These are phyloP conservation scores for Sphaerobolus stellatus DNA, from an alignment of 1,284 basidiomycete genomes.

Conservation along the genomic window DNA sequence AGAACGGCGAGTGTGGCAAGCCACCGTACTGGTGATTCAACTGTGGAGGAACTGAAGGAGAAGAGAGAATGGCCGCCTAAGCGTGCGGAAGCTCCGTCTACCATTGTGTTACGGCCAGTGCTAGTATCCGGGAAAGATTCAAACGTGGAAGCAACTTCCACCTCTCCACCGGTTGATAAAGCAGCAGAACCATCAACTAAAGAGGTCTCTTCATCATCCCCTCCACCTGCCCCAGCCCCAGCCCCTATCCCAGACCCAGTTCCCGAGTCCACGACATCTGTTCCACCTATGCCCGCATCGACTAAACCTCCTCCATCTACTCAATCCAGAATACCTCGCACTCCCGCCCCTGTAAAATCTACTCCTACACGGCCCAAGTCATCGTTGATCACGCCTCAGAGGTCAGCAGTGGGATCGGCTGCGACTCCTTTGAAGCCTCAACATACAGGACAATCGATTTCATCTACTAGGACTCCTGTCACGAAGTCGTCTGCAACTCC, in stretches of 20 bases:
- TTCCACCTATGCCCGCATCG: not conserved
- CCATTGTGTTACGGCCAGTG: constrained; percentile 23
- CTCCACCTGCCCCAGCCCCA: constrained; percentile 2
- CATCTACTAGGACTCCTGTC: constrained; percentile 32
- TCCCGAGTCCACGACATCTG: not conserved
- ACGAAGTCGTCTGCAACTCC: constrained; percentile 32
- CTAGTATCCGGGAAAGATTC: constrained; percentile 5
- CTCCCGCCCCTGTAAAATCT: constrained; percentile 26
- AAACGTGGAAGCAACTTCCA: not conserved
- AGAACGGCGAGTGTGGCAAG: constrained; percentile 55
- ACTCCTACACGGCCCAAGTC: constrained; percentile 3
- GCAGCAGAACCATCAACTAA: not conserved
- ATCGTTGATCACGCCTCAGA: constrained; percentile 18
- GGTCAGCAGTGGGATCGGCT: constrained; percentile 22
- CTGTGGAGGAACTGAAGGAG: constrained; percentile 63
- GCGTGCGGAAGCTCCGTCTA: constrained; percentile 31
- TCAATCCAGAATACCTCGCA: constrained; percentile 10
- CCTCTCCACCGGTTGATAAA: constrained; percentile 2
- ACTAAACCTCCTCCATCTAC: constrained; percentile 1
- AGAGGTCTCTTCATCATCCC: not conserved
- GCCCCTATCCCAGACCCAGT: not conserved
- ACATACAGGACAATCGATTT: constrained; percentile 50
- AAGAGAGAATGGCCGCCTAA: constrained; percentile 76
- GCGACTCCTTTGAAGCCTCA: constrained; percentile 46
- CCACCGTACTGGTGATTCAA: constrained; percentile 57